Evolutionary conservation across 2,329 filamentous ascomycete genomes (phyloP).

Genomic region (Ceratocystis colombiana): DNA sequence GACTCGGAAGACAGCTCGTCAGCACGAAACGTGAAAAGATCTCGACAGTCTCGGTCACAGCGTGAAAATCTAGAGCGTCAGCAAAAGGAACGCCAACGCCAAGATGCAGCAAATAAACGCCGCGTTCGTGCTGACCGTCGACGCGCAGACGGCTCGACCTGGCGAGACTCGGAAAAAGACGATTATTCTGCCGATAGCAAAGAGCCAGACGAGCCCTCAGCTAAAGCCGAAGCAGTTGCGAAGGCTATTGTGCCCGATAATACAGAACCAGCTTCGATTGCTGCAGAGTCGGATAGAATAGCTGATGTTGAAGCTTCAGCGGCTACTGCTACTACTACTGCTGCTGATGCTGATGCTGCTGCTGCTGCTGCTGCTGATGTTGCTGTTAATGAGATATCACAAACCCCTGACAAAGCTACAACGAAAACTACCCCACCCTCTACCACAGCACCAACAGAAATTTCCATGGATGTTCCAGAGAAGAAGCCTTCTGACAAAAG

Average conservation of each 20-base stretch:
- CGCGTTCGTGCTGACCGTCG: conserved; percentile 74
- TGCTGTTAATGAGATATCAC: not conserved
- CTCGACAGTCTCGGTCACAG: conserved; percentile 49
- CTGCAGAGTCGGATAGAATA: not conserved
- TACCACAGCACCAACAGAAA: not conserved
- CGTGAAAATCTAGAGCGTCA: conserved; percentile 57
- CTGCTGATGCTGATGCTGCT: not conserved
- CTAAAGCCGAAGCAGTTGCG: not conserved
- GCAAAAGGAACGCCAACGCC: conserved; percentile 62
- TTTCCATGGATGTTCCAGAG: not conserved
- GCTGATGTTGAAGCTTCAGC: not conserved
- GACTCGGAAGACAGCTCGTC: conserved; percentile 63
- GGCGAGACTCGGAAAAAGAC: conserved; percentile 29
- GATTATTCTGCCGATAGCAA: conserved; percentile 32
- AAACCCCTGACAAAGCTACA: not conserved
- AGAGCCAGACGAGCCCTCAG: conserved; percentile 26
- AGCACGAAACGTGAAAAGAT: conserved; percentile 47
- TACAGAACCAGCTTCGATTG: not conserved
- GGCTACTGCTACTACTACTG: not conserved
- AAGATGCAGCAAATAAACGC: conserved; percentile 66
- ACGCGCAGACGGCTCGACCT: conserved; percentile 61
- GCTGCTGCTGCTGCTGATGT: not conserved
- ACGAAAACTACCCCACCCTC: not conserved
- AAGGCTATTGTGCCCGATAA: not conserved
- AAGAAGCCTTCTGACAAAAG: not conserved